These are phyloP conservation scores for Phytophthora sp. DNA, from an alignment of 352 stramenopile genomes.

Conservation along the genomic window DNA sequence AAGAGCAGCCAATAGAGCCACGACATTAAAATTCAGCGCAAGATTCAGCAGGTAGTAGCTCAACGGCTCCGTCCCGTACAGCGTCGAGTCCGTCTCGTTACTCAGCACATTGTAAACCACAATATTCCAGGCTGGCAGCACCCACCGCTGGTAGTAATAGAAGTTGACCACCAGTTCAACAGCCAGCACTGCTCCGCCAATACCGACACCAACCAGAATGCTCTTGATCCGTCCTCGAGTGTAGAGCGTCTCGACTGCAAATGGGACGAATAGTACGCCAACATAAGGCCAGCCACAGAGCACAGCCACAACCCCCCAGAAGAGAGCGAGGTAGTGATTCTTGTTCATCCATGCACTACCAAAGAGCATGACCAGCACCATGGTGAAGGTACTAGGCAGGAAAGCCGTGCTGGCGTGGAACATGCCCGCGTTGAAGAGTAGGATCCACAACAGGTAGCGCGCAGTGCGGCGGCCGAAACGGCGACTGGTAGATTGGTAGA, in stretches of 20 bases:
- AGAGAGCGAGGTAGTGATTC: constrained; percentile 74
- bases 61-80: constrained; percentile 96
- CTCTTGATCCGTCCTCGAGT: constrained; percentile 56
- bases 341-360: constrained; percentile 79
- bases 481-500: constrained; percentile 76
- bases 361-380: constrained; percentile 87
- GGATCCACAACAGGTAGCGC: constrained; percentile 70
- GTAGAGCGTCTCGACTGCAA: constrained; percentile 85
- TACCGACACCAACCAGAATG: constrained; percentile 53
- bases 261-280: constrained; percentile 95
- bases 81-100: constrained; percentile 92
- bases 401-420: constrained; percentile 93
- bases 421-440: constrained; percentile 92
- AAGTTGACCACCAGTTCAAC: constrained; percentile 89
- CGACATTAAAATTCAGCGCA: constrained; percentile 95
- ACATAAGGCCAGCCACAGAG: constrained; percentile 98
- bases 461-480: constrained; percentile 71
- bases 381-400: constrained; percentile 92
- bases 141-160: constrained; percentile 70
- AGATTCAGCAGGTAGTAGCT: constrained; percentile 97
- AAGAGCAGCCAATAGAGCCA: constrained; percentile 71
- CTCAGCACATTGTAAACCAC: constrained; percentile 96
- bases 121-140: constrained; percentile 93
- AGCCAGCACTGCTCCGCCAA: constrained; percentile 73
- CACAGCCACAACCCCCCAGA: constrained; percentile 91